Evolutionary conservation across 345 rosid genomes (phyloP).

Genomic region (Euphorbia lathyris): DNA sequence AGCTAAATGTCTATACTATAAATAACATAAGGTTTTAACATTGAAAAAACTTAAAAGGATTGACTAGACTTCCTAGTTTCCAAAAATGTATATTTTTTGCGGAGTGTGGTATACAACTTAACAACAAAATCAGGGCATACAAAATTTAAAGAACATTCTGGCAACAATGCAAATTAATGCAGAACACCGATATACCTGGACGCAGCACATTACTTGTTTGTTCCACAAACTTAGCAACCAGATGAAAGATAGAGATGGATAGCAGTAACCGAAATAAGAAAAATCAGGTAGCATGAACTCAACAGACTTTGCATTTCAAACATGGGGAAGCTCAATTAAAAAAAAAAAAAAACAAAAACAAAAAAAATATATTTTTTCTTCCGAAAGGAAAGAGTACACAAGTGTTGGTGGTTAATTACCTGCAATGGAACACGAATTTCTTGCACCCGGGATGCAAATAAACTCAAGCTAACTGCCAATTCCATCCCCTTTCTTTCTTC

Average conservation of each 20-base stretch:
- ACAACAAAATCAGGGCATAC: not conserved
- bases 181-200: conserved; percentile 12
- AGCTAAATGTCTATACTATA: no score
- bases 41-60: not conserved
- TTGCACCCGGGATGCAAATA: conserved; percentile 93
- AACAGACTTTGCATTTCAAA: conserved; percentile 13
- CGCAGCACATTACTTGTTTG: not conserved
- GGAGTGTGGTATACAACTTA: not conserved
- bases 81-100: not conserved
- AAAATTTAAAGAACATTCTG: conserved; percentile 6
- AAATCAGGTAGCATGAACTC: not conserved
- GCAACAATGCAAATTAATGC: conserved; percentile 4
- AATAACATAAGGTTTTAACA: not conserved
- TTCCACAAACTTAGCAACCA: conserved; percentile 6
- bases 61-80: no score
- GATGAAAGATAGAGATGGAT: not conserved
- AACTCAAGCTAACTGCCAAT: conserved; percentile 91
- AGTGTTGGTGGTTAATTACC: conserved; percentile 42
- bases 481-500: conserved; percentile 99
- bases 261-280: conserved; percentile 3
- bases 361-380: not conserved
- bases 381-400: not conserved
- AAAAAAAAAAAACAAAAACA: not conserved
- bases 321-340: not conserved
- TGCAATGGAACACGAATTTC: conserved; percentile 92